Evolutionary conservation across 345 rosid species (phyloP).

Genomic region (Gynandropsis gynandra): DNA sequence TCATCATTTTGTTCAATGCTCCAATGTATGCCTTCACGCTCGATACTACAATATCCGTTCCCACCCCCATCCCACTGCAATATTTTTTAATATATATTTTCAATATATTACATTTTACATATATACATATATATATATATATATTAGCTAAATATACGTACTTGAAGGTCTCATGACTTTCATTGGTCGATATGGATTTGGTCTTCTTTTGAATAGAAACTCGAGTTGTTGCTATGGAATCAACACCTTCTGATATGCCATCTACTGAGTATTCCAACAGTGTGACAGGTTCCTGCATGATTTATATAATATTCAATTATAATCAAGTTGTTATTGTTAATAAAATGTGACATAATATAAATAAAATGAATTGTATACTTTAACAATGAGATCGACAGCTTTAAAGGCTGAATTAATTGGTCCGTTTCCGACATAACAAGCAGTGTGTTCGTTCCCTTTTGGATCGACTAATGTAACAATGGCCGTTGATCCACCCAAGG

Average conservation of each 20-base stretch:
- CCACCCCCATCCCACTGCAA: constrained; percentile 73
- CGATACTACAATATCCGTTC: constrained; percentile 85
- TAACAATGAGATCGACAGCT: constrained; percentile 79
- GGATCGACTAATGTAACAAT: constrained; percentile 69
- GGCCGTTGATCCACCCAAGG: constrained; percentile 82
- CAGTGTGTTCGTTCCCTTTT: constrained; percentile 59
- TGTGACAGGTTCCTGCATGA: constrained; percentile 49
- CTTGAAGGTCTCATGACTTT: too few species aligned
- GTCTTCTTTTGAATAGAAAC: constrained; percentile 61
- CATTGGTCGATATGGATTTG: too few species aligned
- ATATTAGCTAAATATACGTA: too few species aligned
- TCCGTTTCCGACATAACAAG: constrained; percentile 84
- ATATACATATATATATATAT: too few species aligned
- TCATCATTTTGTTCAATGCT: constrained; percentile 73
- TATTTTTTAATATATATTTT: too few species aligned
- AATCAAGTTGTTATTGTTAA: too few species aligned
- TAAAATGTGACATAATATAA: too few species aligned
- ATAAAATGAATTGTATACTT: constrained; percentile 33
- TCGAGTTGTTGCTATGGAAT: constrained; percentile 90
- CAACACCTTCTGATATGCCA: constrained; percentile 90
- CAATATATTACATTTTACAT: too few species aligned
- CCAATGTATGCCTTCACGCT: constrained; percentile 85
- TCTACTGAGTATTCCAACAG: constrained; percentile 83
- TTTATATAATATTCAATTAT: too few species aligned
- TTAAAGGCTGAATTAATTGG: constrained; percentile 98